Evolutionary conservation across 2,329 filamentous ascomycete genomes (phyloP), one percentile per base, ranked within the genome.

Genomic region (Calonectria hongkongensis): DNA sequence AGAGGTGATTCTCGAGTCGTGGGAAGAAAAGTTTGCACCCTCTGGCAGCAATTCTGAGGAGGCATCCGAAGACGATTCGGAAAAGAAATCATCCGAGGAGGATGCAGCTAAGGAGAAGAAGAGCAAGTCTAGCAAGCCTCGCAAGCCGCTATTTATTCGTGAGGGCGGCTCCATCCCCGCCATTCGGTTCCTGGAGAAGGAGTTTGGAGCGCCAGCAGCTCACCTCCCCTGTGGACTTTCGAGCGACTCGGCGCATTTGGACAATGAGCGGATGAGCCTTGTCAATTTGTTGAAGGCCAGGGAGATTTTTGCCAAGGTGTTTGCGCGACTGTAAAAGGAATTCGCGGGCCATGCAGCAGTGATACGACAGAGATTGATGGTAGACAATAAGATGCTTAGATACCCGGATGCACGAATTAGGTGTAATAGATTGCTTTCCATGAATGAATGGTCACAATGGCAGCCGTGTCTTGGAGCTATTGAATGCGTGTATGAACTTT

Each of bases 111-210:
- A 73, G 2, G 66, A 13, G 13, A 60, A 79, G 9, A 77, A 78
- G 47, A 74, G 71, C 36, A 74, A 47, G 65, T 63, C 63, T 70
- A 75, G 76, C 62, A 84, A 83, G 45, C 83, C 86, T 4, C 88
- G 86, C 74, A 94, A 92, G 78, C 96, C 96, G 0, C 88, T 99
- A 4, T 98, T 98, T 82, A 99, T 99, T 77, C 91, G 97, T 12
- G 97, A 99, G 84, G 97, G 97, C 15, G 97, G 97, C 6, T 97
- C 94, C 0, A 99, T 99, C 77, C 97, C 97, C 0, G 95, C 95
- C 0, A 98, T 98, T 70, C 88, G 97, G 7, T 98, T 98, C 81
- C 82, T 98, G 45, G 96, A 98, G 83, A 98, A 98, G 85, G 95
- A 98, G 79, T 98, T 98, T 81, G 89, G 90, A 3, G 97, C 97